Conservation (phyloP, 768 basidiomycete species). For the Lactarius sanguifluus region DNA sequence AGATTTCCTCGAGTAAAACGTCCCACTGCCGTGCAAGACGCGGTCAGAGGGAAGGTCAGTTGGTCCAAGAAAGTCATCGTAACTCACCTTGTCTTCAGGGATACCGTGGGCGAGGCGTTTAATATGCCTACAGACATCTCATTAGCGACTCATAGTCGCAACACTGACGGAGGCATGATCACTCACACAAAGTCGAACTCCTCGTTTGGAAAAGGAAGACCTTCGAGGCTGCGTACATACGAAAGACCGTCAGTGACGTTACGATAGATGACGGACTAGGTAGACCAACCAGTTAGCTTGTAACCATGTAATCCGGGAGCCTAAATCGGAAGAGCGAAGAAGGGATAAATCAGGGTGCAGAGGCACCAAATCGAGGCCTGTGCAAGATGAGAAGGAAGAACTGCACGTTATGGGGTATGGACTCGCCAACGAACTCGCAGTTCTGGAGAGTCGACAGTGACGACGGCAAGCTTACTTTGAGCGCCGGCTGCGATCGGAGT, state of each 20-base stretch:
- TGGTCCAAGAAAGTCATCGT: background rate
- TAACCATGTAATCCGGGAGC: constrained; percentile 66
- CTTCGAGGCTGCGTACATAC: constrained; percentile 50
- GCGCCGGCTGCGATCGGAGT: background rate
- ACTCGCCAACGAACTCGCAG: constrained; percentile 62
- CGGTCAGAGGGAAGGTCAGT: background rate
- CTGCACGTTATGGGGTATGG: background rate
- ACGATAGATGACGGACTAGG: constrained; percentile 16
- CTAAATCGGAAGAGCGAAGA: constrained; percentile 56
- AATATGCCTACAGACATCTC: constrained; percentile 51
- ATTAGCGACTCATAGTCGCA: background rate
- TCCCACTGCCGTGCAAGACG: constrained; percentile 54
- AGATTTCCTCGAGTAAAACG: constrained; percentile 62
- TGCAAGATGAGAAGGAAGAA: background rate
- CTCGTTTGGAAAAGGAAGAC: constrained; percentile 65
- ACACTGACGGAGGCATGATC: background rate
- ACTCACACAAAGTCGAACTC: constrained; percentile 79
- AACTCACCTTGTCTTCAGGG: constrained; percentile 66
- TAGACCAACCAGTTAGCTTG: constrained; percentile 66
- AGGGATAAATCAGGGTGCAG: constrained; percentile 66
- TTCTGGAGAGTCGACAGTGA: constrained; percentile 39
- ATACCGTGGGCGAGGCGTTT: constrained; percentile 73
- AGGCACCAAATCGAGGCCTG: constrained; percentile 70
- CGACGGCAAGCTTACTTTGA: background rate
- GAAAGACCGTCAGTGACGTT: constrained; percentile 15